These are phyloP conservation scores for Talaromyces borbonicus DNA, from an alignment of 495 filamentous ascomycete species.

Conservation along the genomic window DNA sequence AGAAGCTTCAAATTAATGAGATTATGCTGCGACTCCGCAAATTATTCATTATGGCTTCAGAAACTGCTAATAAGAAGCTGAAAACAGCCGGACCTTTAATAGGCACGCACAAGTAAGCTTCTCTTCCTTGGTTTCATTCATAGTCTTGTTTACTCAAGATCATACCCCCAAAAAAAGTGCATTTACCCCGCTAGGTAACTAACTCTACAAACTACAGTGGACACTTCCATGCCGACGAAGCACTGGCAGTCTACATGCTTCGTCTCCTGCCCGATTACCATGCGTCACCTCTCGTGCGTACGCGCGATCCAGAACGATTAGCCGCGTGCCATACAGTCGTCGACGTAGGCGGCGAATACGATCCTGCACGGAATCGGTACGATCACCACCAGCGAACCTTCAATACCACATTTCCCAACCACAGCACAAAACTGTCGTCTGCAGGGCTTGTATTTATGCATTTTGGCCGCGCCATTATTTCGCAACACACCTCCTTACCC, in stretches of 20 bases:
- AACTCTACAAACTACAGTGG: slow-evolving; percentile 50
- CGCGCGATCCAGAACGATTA: slow-evolving; percentile 71
- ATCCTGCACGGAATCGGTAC: slow-evolving; percentile 63
- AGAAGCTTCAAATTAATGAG: not conserved
- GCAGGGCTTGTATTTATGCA: slow-evolving; percentile 94
- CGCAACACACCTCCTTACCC: slow-evolving; percentile 51
- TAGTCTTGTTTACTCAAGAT: not conserved
- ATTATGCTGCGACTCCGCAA: slow-evolving; percentile 17
- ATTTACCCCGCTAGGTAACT: slow-evolving; percentile 8
- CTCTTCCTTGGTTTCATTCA: not conserved
- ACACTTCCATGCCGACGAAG: slow-evolving; percentile 98
- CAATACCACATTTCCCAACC: slow-evolving; percentile 63
- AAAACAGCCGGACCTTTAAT: slow-evolving; percentile 58
- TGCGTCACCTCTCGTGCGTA: slow-evolving; percentile 66
- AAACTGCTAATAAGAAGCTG: slow-evolving; percentile 59
- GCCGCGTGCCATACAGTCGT: slow-evolving; percentile 86
- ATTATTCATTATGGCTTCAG: slow-evolving; percentile 47
- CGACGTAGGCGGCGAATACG: slow-evolving; percentile 88
- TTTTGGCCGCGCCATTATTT: slow-evolving; percentile 76
- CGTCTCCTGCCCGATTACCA: slow-evolving; percentile 76
- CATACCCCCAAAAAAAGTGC: not conserved
- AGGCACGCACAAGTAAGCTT: slow-evolving; percentile 71
- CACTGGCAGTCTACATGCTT: slow-evolving; percentile 94
- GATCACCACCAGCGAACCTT: slow-evolving; percentile 98
- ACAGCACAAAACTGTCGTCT: slow-evolving; percentile 78